These are phyloP conservation scores for Rusavskia elegans DNA, from an alignment of 495 filamentous ascomycete species.

Conservation along the genomic window DNA sequence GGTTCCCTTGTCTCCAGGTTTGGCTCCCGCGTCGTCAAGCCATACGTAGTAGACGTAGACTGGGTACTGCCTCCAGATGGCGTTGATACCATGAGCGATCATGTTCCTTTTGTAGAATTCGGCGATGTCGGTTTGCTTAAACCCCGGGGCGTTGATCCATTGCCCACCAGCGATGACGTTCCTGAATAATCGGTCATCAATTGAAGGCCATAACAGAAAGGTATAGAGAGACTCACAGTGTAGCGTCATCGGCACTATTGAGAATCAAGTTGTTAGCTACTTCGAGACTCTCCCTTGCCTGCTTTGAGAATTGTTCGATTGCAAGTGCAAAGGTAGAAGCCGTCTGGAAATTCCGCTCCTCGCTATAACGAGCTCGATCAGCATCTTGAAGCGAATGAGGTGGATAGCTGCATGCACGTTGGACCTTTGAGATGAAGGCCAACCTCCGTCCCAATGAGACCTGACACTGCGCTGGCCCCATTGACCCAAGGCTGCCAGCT, in stretches of 20 bases:
- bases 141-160: background rate
- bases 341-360: background rate
- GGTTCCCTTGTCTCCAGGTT: background rate
- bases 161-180: background rate
- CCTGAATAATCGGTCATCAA: background rate
- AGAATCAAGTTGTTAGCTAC: background rate
- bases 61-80: background rate
- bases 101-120: background rate
- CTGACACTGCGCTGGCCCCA: background rate
- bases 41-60: slow-evolving; percentile 1
- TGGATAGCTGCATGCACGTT: too few relatives aligned
- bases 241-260: background rate
- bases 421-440: background rate
- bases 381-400: too few relatives aligned
- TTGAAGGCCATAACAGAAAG: too few relatives aligned
- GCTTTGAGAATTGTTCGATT: background rate
- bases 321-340: background rate
- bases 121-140: background rate
- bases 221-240: background rate
- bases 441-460: background rate
- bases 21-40: background rate
- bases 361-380: background rate
- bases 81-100: background rate
- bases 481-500: background rate
- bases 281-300: background rate